These are phyloP conservation scores for Tolypocladium sp. DNA, from an alignment of 2,329 filamentous ascomycete genomes.

Conservation along the genomic window DNA sequence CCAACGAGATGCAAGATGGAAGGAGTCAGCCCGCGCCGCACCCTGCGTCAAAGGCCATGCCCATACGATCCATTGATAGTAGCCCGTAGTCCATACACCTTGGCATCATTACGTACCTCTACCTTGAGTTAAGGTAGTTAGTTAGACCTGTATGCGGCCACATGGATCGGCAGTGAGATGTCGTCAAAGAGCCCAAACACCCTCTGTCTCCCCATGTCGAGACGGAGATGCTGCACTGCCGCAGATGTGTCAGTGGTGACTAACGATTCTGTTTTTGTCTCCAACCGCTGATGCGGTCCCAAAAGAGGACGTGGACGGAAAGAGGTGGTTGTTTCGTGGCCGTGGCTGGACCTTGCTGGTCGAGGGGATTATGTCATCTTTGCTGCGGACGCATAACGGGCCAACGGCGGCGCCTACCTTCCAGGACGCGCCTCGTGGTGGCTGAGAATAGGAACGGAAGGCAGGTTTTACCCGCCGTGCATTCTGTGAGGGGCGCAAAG, in stretches of 20 bases:
- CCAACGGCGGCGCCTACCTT: neutral
- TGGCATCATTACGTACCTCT: neutral
- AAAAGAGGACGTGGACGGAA: neutral
- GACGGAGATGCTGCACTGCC: neutral
- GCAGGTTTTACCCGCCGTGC: neutral
- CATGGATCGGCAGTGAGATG: neutral
- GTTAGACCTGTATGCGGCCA: neutral
- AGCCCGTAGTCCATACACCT: neutral
- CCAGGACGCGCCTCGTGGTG: neutral
- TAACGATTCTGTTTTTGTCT: neutral
- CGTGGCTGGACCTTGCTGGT: neutral
- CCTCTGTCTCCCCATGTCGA: neutral
- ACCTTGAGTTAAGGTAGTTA: neutral
- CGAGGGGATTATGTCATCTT: neutral
- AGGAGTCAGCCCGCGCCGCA: neutral
- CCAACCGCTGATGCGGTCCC: neutral
- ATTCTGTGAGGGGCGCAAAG: neutral
- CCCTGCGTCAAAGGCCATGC: neutral
- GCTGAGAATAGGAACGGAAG: neutral
- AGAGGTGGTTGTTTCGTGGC: neutral
- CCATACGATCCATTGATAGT: neutral
- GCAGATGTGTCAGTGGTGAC: neutral
- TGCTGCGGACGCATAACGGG: neutral
- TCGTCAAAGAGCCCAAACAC: neutral
- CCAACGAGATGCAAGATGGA: neutral